Conservation (phyloP, 1,284 basidiomycete genomes). For the Marasmius oreades region DNA sequence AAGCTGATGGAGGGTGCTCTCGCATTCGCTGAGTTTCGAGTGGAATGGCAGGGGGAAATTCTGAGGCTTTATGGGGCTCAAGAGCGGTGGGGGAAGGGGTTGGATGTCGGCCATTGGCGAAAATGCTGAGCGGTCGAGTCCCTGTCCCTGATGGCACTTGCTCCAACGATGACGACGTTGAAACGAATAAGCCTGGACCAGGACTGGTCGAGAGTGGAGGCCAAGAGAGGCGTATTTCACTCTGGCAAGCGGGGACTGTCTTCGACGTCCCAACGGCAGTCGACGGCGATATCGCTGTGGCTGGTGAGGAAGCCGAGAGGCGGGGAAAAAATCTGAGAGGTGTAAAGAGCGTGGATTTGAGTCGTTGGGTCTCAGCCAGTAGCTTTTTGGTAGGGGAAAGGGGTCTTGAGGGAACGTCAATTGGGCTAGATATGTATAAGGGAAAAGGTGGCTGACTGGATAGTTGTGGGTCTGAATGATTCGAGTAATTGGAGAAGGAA, state of each 20-base stretch:
- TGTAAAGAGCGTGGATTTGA: conserved; percentile 34
- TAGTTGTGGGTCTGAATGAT: conserved; percentile 22
- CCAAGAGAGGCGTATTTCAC: background rate
- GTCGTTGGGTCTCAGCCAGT: conserved; percentile 22
- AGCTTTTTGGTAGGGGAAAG: conserved; percentile 24
- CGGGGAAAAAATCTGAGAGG: conserved; percentile 46
- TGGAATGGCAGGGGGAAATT: background rate
- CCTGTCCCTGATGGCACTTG: background rate
- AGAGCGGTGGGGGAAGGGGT: too few species aligned
- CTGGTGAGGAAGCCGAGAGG: conserved; percentile 20
- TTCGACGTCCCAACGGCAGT: conserved; percentile 6
- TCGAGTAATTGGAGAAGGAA: conserved; percentile 29
- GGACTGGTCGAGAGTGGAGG: background rate
- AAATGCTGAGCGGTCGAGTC: too few species aligned
- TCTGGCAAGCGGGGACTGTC: background rate
- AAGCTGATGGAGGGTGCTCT: conserved; percentile 27
- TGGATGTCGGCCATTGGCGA: too few species aligned
- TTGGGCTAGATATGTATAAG: conserved; percentile 34
- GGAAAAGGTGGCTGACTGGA: conserved; percentile 39
- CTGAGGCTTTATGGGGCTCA: background rate
- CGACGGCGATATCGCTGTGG: background rate
- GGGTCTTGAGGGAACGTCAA: conserved; percentile 12
- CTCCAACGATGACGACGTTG: background rate
- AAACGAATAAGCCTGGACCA: conserved; percentile 19
- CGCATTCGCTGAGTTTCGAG: conserved; percentile 15